A percentile compares a stretch with the other conserved stretches of the same genome.
These are phyloP conservation scores for Pseudocercospora pini-densiflorae DNA, from an alignment of 2,329 filamentous ascomycete species.

Conservation along the genomic window DNA sequence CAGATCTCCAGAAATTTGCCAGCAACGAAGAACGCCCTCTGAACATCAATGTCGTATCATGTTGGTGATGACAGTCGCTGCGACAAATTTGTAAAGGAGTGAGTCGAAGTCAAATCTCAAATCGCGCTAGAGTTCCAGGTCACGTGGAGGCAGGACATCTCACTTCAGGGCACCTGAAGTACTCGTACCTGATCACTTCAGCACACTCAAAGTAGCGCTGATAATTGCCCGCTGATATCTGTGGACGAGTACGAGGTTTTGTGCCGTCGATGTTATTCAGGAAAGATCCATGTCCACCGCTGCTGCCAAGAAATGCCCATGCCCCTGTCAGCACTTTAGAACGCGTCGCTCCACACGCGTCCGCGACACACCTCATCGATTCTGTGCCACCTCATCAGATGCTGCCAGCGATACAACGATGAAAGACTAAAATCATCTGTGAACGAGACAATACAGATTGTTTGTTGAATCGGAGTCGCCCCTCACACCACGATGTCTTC, in stretches of 20 bases:
- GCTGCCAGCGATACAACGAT: not conserved
- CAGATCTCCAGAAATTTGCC: no score
- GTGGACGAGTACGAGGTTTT: no score
- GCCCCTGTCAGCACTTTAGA: not conserved
- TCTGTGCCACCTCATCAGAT: no score
- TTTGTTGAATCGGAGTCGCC: no score
- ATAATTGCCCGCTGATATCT: no score
- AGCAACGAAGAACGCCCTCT: no score
- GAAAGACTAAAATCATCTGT: not conserved
- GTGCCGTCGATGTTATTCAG: no score
- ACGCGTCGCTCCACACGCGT: not conserved
- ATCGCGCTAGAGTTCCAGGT: not conserved
- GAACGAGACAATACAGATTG: not conserved
- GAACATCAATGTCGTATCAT: not conserved
- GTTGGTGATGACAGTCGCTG: not conserved
- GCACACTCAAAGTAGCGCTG: no score
- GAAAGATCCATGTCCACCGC: not conserved
- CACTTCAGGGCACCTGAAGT: not conserved
- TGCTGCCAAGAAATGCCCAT: not conserved
- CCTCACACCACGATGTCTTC: slow-evolving; percentile 51
- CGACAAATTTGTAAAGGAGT: not conserved
- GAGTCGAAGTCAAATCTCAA: not conserved
- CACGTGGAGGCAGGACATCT: no score
- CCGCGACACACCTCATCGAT: not conserved
- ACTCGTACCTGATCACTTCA: no score